Percentiles rank a stretch among this genome's conserved stretches.
These are phyloP conservation scores for Xylariaceae sp. DNA, from an alignment of 2,329 filamentous ascomycete species.

Conservation along the genomic window DNA sequence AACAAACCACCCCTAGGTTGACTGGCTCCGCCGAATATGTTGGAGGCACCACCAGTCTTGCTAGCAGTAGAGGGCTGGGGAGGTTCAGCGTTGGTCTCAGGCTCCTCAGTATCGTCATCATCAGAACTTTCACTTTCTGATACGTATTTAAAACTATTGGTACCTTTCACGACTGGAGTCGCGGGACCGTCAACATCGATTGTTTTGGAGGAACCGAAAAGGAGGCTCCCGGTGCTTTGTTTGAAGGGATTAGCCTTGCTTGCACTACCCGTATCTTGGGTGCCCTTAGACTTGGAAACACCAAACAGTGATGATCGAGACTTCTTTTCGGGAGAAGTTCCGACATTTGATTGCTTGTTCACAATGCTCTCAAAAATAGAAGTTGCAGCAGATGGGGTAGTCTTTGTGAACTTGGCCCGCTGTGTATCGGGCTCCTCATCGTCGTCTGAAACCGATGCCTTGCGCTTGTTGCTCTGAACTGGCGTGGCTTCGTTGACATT, in stretches of 20 bases:
- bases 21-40: conserved; percentile 23
- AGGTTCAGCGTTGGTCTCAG: conserved; percentile 43
- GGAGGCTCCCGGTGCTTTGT: conserved; percentile 36
- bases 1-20: conserved; percentile 31
- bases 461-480: conserved; percentile 49
- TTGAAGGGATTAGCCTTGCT: conserved; percentile 29
- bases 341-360: conserved; percentile 41
- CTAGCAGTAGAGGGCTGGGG: conserved; percentile 30
- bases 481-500: conserved; percentile 32
- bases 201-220: conserved; percentile 39
- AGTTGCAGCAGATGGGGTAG: conserved; percentile 49
- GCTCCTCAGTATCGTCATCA: conserved; percentile 41
- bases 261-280: conserved; percentile 30
- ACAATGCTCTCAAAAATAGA: conserved; percentile 54
- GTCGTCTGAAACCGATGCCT: conserved; percentile 37
- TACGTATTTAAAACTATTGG: conserved; percentile 57
- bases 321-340: conserved; percentile 26
- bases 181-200: conserved; percentile 12
- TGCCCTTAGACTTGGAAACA: conserved; percentile 20
- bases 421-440: conserved; percentile 43
- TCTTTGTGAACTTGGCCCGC: conserved; percentile 47
- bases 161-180: conserved; percentile 24
- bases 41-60: conserved; percentile 25
- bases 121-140: conserved; percentile 52
- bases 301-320: conserved; percentile 20